phyloP scores from a whole-genome alignment of 176 grass and related monocot genomes.

The Triticum aestivum region DNA sequence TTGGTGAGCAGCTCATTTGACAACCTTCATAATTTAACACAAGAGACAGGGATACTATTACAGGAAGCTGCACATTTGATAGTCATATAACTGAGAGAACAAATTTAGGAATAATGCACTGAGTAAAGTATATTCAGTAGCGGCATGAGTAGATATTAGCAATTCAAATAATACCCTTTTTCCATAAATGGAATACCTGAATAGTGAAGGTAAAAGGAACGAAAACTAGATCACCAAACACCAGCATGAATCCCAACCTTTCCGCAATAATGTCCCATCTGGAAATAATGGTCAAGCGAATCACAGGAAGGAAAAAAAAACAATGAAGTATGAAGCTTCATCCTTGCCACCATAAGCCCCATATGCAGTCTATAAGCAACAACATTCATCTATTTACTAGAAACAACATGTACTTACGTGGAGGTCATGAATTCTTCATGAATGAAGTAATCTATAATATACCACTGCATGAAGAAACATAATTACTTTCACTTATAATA shows the following conservation, averaged over 20 bases:
- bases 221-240: conserved; percentile 98
- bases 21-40: background rate
- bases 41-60: background rate
- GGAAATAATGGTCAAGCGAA: conserved; percentile 23
- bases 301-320: background rate
- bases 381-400: conserved; percentile 18
- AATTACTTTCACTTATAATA: conserved; percentile 28
- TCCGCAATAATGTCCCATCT: conserved; percentile 99
- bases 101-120: background rate
- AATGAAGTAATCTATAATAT: conserved; percentile 92
- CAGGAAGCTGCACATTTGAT: background rate
- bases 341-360: background rate
- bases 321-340: background rate
- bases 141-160: background rate
- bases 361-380: background rate
- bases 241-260: conserved; percentile 95
- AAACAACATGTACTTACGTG: conserved; percentile 64
- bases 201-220: conserved; percentile 97
- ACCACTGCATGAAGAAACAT: conserved; percentile 61
- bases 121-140: background rate
- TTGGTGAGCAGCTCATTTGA: background rate
- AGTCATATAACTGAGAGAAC: background rate
- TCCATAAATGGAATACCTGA: conserved; percentile 43
- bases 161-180: background rate
- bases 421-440: conserved; percentile 99